These are phyloP conservation scores for Fraxinus sp. DNA, from an alignment of 305 asterid genomes.

Conservation along the genomic window DNA sequence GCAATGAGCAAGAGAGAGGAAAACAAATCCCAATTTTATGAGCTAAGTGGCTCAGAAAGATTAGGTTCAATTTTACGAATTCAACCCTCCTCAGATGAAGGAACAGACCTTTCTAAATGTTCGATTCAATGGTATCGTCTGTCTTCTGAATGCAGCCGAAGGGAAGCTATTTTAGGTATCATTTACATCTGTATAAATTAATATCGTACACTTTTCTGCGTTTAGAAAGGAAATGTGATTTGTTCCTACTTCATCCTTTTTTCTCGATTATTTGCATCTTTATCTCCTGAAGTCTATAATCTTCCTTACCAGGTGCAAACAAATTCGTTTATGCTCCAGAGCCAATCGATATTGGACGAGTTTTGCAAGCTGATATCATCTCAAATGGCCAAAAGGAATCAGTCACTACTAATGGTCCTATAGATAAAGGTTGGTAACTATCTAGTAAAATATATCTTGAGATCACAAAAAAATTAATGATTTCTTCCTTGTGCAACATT, in stretches of 20 bases:
- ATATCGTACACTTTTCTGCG: neutral
- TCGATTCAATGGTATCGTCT: conserved; percentile 85
- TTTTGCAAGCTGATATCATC: conserved; percentile 75
- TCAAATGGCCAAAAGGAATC: conserved; percentile 64
- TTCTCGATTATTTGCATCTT: neutral
- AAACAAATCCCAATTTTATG: conserved; percentile 41
- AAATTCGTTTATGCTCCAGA: conserved; percentile 90
- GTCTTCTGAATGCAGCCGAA: conserved; percentile 87
- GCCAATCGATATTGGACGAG: conserved; percentile 89
- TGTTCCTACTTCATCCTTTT: neutral
- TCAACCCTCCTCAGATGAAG: conserved; percentile 68
- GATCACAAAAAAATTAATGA: neutral
- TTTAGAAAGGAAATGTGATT: neutral
- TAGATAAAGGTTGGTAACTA: conserved; percentile 62
- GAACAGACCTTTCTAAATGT: conserved; percentile 74
- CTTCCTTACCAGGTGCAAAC: conserved; percentile 61
- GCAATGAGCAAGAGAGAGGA: conserved; percentile 70
- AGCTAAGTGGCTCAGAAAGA: conserved; percentile 55
- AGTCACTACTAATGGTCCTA: conserved; percentile 58
- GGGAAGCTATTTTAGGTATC: conserved; percentile 84
- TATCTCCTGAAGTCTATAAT: conserved; percentile 10
- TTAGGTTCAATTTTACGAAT: conserved; percentile 79
- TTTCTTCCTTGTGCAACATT: conserved; percentile 12
- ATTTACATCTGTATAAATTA: conserved; percentile 1
- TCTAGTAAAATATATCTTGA: neutral